Conservation (phyloP, 2,329 filamentous ascomycete species). For the Arachnopeziza araneosa region DNA sequence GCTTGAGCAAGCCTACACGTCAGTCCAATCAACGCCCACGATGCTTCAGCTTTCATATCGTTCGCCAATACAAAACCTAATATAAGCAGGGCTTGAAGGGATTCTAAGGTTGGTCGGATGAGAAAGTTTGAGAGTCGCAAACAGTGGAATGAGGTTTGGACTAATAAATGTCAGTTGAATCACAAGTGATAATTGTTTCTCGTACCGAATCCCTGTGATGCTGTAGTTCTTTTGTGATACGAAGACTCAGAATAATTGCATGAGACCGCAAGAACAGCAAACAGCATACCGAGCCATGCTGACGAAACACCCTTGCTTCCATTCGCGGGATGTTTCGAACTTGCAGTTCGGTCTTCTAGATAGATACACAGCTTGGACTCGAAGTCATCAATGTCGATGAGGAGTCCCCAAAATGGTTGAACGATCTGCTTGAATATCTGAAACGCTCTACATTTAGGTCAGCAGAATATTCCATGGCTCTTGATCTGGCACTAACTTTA, state of each 20-base stretch:
- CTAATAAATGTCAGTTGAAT: conserved; percentile 11
- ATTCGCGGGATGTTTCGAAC: conserved; percentile 31
- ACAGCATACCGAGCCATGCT: conserved; percentile 61
- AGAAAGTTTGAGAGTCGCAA: conserved; percentile 58
- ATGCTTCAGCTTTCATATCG: conserved; percentile 65
- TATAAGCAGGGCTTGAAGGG: conserved; percentile 58
- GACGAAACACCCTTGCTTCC: conserved; percentile 43
- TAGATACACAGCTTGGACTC: conserved; percentile 61
- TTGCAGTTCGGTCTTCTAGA: conserved; percentile 52
- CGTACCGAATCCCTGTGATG: conserved; percentile 45
- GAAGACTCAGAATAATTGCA: conserved; percentile 62
- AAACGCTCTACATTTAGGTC: conserved; percentile 44
- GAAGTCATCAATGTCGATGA: conserved; percentile 60
- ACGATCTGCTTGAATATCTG: conserved; percentile 62
- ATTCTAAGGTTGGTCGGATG: conserved; percentile 58
- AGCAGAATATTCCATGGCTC: not conserved
- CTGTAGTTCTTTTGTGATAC: conserved; percentile 36
- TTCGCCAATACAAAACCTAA: conserved; percentile 60
- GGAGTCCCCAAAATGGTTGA: conserved; percentile 63
- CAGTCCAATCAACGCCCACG: conserved; percentile 59
- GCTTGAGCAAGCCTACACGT: conserved; percentile 62
- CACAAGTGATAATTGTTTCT: not conserved
- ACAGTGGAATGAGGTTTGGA: conserved; percentile 52
- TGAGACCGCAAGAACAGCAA: conserved; percentile 58
- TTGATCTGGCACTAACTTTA: conserved; percentile 47